phyloP scores from a whole-genome alignment of 305 asterid genomes.

The Lippia alba region DNA sequence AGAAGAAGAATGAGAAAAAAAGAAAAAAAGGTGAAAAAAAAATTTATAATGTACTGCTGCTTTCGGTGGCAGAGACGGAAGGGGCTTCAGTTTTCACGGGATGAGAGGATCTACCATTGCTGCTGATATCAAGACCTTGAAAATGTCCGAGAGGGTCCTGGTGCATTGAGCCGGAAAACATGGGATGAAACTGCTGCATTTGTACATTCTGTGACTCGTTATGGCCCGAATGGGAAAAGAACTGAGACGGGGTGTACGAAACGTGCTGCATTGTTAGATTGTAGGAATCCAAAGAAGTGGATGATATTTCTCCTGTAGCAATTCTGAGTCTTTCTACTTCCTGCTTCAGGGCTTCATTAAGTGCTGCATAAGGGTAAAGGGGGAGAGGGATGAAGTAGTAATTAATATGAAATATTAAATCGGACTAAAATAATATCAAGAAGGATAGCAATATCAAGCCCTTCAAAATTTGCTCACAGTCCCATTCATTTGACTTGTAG shows the following conservation, averaged over 20 bases:
- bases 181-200: constrained; percentile 63
- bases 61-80: constrained; percentile 78
- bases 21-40: constrained; percentile 16
- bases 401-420: no score
- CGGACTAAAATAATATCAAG: no score
- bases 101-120: constrained; percentile 53
- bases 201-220: constrained; percentile 54
- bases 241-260: constrained; percentile 62
- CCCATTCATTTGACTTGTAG: no score
- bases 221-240: constrained; percentile 56
- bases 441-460: no score
- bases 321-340: constrained; percentile 89
- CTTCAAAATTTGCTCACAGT: no score
- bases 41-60: constrained; percentile 78
- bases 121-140: constrained; percentile 83
- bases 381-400: no score
- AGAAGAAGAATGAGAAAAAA: constrained; percentile 33
- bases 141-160: constrained; percentile 82
- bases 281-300: constrained; percentile 60
- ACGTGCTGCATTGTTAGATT: constrained; percentile 69
- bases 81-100: constrained; percentile 76
- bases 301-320: constrained; percentile 80
- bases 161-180: constrained; percentile 51
- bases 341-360: constrained; percentile 87
- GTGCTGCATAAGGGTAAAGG: constrained; percentile 53